Base-by-base conservation (phyloP, 1,284 basidiomycete genomes). In the Vanrija humicola region DNA sequence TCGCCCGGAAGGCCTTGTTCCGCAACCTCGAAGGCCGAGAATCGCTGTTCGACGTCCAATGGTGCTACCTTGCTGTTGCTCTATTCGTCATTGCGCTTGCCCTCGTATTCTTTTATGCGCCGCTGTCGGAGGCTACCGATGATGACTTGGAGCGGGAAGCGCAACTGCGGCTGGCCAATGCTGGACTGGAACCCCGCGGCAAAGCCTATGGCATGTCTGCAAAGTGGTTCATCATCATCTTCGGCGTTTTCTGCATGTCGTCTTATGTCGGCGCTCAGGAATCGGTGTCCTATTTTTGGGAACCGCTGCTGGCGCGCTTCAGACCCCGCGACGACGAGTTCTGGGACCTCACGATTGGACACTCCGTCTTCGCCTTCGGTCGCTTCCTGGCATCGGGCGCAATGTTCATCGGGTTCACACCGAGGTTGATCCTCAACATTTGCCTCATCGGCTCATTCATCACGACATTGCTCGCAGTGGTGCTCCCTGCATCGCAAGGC, bases 11-110 rank as follows among this genome's bases (percentile, higher is more conserved):
- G 49, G 72, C 63, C 15, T 48, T 77, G 15, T 74, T 77, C 59
- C 54, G 43, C 7, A 52, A 61, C 15, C 54, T 70, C 43, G 52
- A 55, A 38, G 65, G 61, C 10, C 55, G 61, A 8, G 43, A 43
- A 6, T 56, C 57, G 16, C 60, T 77, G 16, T 73, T 75, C 60
- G 64, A 70, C 23, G 66, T 74, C 5, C 74, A 77, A 55, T 77
- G 74, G 74, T 74, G 70, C 52, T 77, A 77, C 59, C 66, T 77
- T 39, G 72, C 72, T 12, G 69, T 77, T 1, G 64, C 73, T 3
- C 63, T 77, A 4, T 74, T 75, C 34, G 75, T 72, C 21, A 63
- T 73, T 40, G 59, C 67, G 29, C 64, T 75, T 18, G 71, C 74
- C 4, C 67, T 73, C 19, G 57, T 72, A 19, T 75, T 73, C 64